Evolutionary conservation across 2,329 filamentous ascomycete species (phyloP).

Genomic region (Clarireedia sp.): DNA sequence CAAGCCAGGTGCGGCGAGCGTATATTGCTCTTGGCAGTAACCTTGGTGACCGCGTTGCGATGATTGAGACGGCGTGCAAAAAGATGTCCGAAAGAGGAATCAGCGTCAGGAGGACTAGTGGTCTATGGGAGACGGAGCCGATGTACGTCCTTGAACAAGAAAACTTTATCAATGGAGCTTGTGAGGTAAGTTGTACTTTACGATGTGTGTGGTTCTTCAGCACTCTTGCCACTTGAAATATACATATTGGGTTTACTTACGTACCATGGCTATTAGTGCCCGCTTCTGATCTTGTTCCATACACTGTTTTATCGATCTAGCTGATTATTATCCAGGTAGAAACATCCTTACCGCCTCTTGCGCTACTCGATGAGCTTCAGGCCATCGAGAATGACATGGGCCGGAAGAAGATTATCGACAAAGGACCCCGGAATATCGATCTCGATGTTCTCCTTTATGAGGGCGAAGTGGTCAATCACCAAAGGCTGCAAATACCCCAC

Average conservation of each 20-base stretch:
- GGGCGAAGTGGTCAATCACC: constrained; percentile 53
- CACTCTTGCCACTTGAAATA: background rate
- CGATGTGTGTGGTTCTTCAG: too few relatives aligned
- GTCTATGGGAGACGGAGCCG: constrained; percentile 86
- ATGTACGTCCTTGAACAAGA: constrained; percentile 95
- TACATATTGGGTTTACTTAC: too few relatives aligned
- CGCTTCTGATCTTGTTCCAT: too few relatives aligned
- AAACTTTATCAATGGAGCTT: constrained; percentile 84
- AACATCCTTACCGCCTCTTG: constrained; percentile 66
- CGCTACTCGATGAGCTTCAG: constrained; percentile 74
- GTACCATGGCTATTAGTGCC: too few relatives aligned
- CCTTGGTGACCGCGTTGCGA: constrained; percentile 72
- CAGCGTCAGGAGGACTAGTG: constrained; percentile 70
- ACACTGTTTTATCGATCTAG: background rate
- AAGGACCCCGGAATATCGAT: constrained; percentile 91
- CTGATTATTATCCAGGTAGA: constrained; percentile 46
- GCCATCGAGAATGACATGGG: constrained; percentile 74
- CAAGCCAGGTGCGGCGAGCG: constrained; percentile 34
- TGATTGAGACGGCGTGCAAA: constrained; percentile 77
- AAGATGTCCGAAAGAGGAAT: constrained; percentile 70
- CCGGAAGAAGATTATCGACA: constrained; percentile 77
- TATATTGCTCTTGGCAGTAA: constrained; percentile 93
- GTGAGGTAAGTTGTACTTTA: constrained; percentile 53
- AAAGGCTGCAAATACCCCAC: constrained; percentile 79
- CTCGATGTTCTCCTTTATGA: constrained; percentile 85